These are phyloP conservation scores for Hymenoscyphus fraxineus DNA, from an alignment of 2,329 filamentous ascomycete species.

Conservation along the genomic window DNA sequence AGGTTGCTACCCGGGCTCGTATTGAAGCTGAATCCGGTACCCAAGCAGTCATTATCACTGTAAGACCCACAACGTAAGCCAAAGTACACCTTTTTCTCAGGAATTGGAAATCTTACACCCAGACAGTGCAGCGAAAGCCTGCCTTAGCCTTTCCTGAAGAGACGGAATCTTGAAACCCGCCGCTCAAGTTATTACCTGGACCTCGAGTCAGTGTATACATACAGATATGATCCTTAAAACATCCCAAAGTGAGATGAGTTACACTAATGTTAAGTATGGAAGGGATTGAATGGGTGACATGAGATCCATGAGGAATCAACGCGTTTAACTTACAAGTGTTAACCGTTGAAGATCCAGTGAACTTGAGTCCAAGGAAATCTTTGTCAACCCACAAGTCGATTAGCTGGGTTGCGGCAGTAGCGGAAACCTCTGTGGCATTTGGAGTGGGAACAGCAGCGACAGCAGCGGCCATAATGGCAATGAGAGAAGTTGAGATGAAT, in stretches of 20 bases:
- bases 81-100: not conserved
- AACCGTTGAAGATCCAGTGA: conserved; percentile 12
- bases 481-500: conserved; percentile 14
- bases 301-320: conserved; percentile 11
- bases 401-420: not conserved
- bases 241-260: too few species aligned
- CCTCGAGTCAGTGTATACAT: too few species aligned
- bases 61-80: not conserved
- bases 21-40: conserved; percentile 19
- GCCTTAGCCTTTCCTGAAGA: conserved; percentile 18
- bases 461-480: conserved; percentile 12
- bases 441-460: conserved; percentile 7
- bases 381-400: conserved; percentile 7
- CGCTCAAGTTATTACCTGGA: too few species aligned
- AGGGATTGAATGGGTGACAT: too few species aligned
- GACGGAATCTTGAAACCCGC: conserved; percentile 11
- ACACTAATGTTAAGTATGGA: too few species aligned
- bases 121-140: conserved; percentile 17
- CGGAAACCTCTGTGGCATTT: not conserved
- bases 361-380: conserved; percentile 17
- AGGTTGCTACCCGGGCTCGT: conserved; percentile 3
- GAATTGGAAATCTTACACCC: conserved; percentile 10
- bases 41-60: conserved; percentile 6
- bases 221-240: too few species aligned
- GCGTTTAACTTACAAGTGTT: conserved; percentile 1